Conservation (phyloP, 768 basidiomycete genomes). For the Trichaptum fuscoviolaceum region DNA sequence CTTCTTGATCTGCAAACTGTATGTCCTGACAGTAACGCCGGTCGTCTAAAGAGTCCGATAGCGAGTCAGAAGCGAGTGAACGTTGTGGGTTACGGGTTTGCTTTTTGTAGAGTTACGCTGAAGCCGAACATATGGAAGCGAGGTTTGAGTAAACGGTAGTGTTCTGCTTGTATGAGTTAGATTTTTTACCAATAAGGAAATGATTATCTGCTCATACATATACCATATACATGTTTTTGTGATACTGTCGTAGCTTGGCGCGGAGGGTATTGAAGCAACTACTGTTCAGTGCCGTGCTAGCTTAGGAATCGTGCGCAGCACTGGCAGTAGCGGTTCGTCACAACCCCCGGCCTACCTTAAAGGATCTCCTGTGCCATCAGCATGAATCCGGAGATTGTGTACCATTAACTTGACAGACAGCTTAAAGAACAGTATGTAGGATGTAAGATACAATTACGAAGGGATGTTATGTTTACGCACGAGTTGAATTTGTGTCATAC, state of each 20-base stretch:
- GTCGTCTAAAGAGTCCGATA: not conserved
- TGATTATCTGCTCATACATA: not conserved
- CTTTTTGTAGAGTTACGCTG: not conserved
- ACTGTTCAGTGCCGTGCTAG: not conserved
- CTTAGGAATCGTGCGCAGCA: not conserved
- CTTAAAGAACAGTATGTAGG: too few species aligned
- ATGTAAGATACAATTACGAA: not conserved
- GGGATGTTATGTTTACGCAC: not conserved
- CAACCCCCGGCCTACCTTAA: too few species aligned
- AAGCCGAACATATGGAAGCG: not conserved
- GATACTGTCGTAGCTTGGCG: not conserved
- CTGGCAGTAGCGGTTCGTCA: not conserved
- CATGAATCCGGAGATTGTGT: not conserved
- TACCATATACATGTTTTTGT: not conserved
- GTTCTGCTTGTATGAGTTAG: not conserved
- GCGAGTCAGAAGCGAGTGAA: not conserved
- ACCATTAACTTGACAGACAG: too few species aligned
- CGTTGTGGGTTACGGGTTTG: not conserved
- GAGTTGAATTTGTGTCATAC: not conserved
- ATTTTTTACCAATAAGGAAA: not conserved
- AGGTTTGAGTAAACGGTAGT: not conserved
- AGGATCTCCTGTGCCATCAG: not conserved
- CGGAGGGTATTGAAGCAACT: not conserved
- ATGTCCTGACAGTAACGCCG: slow-evolving; percentile 2
- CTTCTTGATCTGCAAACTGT: slow-evolving; percentile 3